These are phyloP conservation scores for Ceratocystis eucalypticola DNA, from an alignment of 2,329 filamentous ascomycete genomes.

Conservation along the genomic window DNA sequence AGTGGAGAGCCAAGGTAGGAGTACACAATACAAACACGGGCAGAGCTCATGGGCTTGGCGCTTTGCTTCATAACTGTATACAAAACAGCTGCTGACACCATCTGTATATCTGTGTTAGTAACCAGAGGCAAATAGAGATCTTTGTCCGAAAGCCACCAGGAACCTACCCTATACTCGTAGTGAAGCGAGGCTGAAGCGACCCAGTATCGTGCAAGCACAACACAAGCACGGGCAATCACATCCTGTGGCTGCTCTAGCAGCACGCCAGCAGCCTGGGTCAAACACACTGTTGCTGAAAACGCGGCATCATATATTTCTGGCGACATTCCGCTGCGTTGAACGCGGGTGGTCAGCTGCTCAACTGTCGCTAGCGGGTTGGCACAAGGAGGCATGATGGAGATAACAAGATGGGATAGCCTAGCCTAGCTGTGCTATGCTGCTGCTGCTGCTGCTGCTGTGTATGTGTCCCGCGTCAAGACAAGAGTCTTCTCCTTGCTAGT, in stretches of 20 bases:
- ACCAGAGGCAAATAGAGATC: not conserved
- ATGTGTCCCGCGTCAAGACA: not conserved
- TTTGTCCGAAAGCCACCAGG: no score
- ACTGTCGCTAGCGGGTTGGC: conserved; percentile 59
- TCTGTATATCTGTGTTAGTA: conserved; percentile 8
- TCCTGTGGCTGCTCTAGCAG: conserved; percentile 76
- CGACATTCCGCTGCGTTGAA: conserved; percentile 46
- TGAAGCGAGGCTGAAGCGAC: conserved; percentile 42
- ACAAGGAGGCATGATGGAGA: conserved; percentile 26
- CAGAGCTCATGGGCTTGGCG: conserved; percentile 2
- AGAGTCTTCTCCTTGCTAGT: not conserved
- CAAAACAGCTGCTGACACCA: conserved; percentile 15
- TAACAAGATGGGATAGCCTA: not conserved
- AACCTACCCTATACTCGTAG: conserved; percentile 42
- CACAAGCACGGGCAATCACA: conserved; percentile 70
- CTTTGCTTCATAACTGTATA: conserved; percentile 16
- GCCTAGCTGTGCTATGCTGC: not conserved
- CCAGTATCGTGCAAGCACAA: conserved; percentile 73
- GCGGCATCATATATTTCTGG: conserved; percentile 57
- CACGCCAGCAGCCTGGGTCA: conserved; percentile 67
- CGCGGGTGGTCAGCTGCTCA: conserved; percentile 50
- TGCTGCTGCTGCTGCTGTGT: no score
- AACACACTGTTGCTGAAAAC: conserved; percentile 55
- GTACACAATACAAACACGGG: conserved; percentile 55
- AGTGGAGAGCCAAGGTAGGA: conserved; percentile 57